These are phyloP conservation scores for Penstemon eatonii DNA, from an alignment of 257 asterid species.

Conservation along the genomic window DNA sequence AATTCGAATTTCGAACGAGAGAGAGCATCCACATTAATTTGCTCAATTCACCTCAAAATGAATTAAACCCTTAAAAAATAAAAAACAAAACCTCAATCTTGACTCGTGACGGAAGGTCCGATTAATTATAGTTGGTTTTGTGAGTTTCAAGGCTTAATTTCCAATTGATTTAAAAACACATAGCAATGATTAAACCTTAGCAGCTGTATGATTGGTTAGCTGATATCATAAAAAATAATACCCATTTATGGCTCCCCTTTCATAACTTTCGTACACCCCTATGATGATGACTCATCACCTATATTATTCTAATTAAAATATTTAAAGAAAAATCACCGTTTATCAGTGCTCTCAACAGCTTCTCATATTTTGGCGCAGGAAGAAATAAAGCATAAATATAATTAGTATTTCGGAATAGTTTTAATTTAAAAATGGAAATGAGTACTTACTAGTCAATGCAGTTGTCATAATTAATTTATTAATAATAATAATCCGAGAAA, in stretches of 20 bases:
- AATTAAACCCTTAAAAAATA: too few species aligned
- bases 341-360: background rate
- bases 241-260: background rate
- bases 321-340: background rate
- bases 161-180: background rate
- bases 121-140: background rate
- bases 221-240: background rate
- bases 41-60: too few species aligned
- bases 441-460: background rate
- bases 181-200: constrained; percentile 6
- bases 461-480: background rate
- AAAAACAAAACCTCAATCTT: too few species aligned
- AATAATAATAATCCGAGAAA: background rate
- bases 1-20: too few species aligned
- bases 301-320: background rate
- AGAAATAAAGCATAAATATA: background rate
- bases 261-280: background rate
- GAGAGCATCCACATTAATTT: too few species aligned
- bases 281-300: background rate
- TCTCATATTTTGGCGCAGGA: background rate
- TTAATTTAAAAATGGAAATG: background rate
- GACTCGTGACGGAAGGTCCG: background rate
- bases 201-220: background rate
- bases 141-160: background rate
- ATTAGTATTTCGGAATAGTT: background rate